Conservation (phyloP, 2,329 filamentous ascomycete species). For the Pleomassaria siparia region DNA sequence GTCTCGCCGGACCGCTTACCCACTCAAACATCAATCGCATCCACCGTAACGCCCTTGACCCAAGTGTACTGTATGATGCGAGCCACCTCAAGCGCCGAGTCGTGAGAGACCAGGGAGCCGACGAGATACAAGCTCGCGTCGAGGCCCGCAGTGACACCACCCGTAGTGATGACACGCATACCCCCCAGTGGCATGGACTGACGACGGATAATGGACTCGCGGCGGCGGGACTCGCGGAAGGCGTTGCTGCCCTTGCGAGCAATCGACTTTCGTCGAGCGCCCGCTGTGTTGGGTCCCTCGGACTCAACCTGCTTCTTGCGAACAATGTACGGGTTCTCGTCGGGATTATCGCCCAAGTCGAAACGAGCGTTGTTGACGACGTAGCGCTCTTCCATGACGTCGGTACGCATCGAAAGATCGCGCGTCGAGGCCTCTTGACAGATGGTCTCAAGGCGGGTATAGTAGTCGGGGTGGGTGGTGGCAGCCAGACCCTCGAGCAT, state of each 20-base stretch:
- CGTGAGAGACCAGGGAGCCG: conserved; percentile 77
- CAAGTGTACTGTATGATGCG: conserved; percentile 78
- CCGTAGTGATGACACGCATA: conserved; percentile 74
- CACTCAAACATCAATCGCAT: conserved; percentile 76
- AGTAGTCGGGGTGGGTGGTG: conserved; percentile 79
- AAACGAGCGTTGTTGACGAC: conserved; percentile 91
- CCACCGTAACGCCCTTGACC: conserved; percentile 82
- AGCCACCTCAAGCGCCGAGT: conserved; percentile 73
- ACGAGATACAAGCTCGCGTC: conserved; percentile 85
- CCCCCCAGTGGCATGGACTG: conserved; percentile 71
- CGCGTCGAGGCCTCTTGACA: conserved; percentile 73
- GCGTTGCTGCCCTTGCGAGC: conserved; percentile 80
- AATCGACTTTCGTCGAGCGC: conserved; percentile 47
- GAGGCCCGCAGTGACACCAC: conserved; percentile 76
- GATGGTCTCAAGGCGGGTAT: conserved; percentile 78
- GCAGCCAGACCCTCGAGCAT: conserved; percentile 77
- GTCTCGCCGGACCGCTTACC: conserved; percentile 14
- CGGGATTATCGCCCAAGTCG: conserved; percentile 74
- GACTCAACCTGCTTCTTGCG: conserved; percentile 58
- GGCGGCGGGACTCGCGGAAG: conserved; percentile 73
- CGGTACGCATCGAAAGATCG: conserved; percentile 73
- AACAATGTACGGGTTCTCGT: conserved; percentile 79
- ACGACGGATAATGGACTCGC: conserved; percentile 79
- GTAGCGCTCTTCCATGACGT: conserved; percentile 82
- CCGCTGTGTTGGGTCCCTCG: conserved; percentile 48